Conservation (phyloP, 345 rosid genomes). For the Brassica juncea region DNA sequence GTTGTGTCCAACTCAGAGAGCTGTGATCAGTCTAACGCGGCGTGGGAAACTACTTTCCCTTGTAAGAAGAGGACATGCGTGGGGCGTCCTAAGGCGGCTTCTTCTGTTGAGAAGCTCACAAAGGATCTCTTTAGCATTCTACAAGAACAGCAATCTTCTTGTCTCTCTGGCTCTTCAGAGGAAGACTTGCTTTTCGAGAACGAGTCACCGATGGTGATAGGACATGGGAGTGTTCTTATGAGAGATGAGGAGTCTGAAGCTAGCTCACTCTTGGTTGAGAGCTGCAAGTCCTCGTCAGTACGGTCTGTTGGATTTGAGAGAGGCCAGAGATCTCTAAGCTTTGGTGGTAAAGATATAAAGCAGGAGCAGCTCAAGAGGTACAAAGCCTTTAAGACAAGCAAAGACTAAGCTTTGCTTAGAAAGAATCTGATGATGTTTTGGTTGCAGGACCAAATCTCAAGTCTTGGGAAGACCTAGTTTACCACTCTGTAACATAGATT, state of each 20-base stretch:
- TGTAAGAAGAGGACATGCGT: conserved; percentile 87
- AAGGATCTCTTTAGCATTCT: conserved; percentile 79
- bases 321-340: neutral
- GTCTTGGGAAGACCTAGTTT: conserved; percentile 58
- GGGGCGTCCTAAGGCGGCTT: conserved; percentile 82
- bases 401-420: neutral
- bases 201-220: conserved; percentile 86
- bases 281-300: conserved; percentile 42
- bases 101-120: conserved; percentile 91
- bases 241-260: conserved; percentile 98
- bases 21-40: conserved; percentile 84
- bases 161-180: conserved; percentile 81
- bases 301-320: conserved; percentile 23
- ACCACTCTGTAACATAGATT: conserved; percentile 69
- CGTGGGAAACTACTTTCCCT: conserved; percentile 81
- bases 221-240: conserved; percentile 93
- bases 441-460: conserved; percentile 71
- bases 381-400: too few relatives aligned
- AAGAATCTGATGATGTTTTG: conserved; percentile 24
- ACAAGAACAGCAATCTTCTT: conserved; percentile 95
- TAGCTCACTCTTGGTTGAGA: conserved; percentile 88
- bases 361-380: conserved; percentile 71
- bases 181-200: conserved; percentile 91
- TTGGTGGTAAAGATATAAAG: conserved; percentile 38
- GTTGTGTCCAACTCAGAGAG: conserved; percentile 96